Conservation (phyloP, 371 early-diverging fungal species). For the Funneliformis caledonium region DNA sequence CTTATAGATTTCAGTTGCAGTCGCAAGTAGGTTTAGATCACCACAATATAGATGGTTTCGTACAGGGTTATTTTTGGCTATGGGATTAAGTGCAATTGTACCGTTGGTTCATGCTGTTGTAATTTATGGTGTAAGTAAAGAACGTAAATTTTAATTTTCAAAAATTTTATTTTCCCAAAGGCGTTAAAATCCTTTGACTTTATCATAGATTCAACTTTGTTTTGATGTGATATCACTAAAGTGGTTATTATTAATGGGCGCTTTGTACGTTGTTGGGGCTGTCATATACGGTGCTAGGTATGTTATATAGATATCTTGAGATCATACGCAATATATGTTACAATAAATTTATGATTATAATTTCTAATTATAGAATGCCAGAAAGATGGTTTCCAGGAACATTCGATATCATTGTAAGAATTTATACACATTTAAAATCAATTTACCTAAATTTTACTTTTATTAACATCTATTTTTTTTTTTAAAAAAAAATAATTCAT, state of each 20-base stretch:
- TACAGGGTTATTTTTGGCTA: constrained; percentile 75
- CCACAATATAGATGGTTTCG: constrained; percentile 83
- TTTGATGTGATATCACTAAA: constrained; percentile 64
- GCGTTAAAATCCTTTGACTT: neutral
- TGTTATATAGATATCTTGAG: neutral
- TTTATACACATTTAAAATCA: neutral
- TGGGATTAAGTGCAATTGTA: constrained; percentile 80
- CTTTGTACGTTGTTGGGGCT: constrained; percentile 81
- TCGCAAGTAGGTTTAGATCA: constrained; percentile 67
- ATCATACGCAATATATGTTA: neutral
- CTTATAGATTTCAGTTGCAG: constrained; percentile 57
- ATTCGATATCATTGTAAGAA: constrained; percentile 63
- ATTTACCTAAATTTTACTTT: constrained; percentile 1
- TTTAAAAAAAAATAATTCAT: constrained; percentile 21
- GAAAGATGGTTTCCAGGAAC: constrained; percentile 65
- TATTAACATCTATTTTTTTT: neutral
- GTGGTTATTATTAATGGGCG: constrained; percentile 73
- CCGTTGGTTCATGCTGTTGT: constrained; percentile 74
- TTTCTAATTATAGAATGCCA: constrained; percentile 51
- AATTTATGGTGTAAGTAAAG: constrained; percentile 71
- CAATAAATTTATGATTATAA: neutral
- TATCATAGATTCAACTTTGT: constrained; percentile 48
- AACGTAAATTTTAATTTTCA: neutral
- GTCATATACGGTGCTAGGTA: constrained; percentile 77
- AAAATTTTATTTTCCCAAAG: neutral